Evolutionary conservation across 257 asterid genomes (phyloP).

Genomic region (Cinchona pubescens): DNA sequence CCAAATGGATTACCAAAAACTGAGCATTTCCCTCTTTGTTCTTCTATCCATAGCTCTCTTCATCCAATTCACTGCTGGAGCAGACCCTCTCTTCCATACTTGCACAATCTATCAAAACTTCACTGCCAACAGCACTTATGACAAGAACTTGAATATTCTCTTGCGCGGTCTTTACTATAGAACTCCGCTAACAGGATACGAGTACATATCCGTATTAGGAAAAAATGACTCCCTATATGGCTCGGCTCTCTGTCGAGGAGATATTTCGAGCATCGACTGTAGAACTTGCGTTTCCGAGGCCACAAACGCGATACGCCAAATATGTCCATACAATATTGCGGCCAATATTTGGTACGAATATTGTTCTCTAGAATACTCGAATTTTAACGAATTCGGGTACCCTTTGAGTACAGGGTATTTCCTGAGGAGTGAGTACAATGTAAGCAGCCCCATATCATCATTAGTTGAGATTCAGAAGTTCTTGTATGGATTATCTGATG

Average conservation of each 20-base stretch:
- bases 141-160: neutral
- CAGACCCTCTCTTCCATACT: neutral
- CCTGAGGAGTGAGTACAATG: neutral
- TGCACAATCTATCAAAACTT: neutral
- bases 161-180: neutral
- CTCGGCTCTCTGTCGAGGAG: neutral
- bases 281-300: neutral
- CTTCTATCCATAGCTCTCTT: neutral
- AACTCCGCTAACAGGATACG: neutral
- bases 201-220: neutral
- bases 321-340: neutral
- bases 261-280: neutral
- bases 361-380: neutral
- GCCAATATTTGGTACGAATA: neutral
- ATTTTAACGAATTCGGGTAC: neutral
- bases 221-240: neutral
- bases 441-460: neutral
- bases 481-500: neutral
- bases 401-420: neutral
- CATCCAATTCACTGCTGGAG: neutral
- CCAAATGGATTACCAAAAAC: neutral
- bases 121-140: neutral
- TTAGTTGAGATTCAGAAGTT: neutral
- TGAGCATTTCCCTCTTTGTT: neutral
- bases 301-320: neutral